Evolutionary conservation across 371 early-diverging fungal genomes (phyloP), one percentile per base, ranked within the genome.

Genomic region (Saksenaea oblongispora): DNA sequence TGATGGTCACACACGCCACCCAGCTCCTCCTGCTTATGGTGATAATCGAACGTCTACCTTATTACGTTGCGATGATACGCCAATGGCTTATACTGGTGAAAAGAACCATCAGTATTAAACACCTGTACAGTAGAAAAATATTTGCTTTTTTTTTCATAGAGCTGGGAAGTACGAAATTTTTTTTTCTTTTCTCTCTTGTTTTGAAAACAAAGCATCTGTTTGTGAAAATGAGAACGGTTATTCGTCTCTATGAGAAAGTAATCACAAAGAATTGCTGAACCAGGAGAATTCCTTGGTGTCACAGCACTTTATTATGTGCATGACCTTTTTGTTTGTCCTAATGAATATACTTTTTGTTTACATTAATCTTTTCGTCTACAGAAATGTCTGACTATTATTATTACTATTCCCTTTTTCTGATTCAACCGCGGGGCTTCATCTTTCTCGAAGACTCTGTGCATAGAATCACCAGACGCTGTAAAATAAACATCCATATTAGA

Each of bases 11-110:
- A 27, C 18, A 15, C 26, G 31, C 18, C 58, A 44, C 9, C 66
- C 61, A 3, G 51, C 51, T 9, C 66, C 66, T 15, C 66, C 66
- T 17, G 66, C 66, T 14, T 66, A 66, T 37, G 66, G 66, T 27
- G 66, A 66, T 37, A 17, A 66, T 34, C 66, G 66, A 13, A 27
- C 61, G 13, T 66, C 66, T 0, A 54, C 41, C 35, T 57, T 54
- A 13, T 28, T 66, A n/a, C 60, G 58, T 28, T 56, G 44, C 36
- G 57, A 60, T 47, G 51, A 47, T 47, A 47, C 51, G 9, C 51
- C 51, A 47, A 47, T 47, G 51, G 51, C 51, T 47, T 47, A 47
- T 22, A 47, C 51, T 22, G 51, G 51, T 11, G 51, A 47, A 47
- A 47, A 47, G 26, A 47, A 47, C 22, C 51, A 47, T 22, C 51